Evolutionary conservation across 169 alveolate species (phyloP).

Genomic region (Besnoitia besnoiti): DNA sequence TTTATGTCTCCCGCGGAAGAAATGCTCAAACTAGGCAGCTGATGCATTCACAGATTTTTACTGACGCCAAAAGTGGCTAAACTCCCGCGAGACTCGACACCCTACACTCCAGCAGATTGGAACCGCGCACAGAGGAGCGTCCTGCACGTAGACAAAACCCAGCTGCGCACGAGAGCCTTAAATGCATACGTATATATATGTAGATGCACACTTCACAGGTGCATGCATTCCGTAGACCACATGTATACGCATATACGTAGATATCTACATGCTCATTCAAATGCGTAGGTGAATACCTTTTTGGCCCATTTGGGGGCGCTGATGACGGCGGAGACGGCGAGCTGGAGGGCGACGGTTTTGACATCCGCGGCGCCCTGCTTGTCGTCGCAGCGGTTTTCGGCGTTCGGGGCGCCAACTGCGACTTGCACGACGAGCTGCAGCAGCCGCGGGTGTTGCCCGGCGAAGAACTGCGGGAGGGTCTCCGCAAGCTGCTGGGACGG

Average conservation of each 20-base stretch:
- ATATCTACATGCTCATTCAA: neutral
- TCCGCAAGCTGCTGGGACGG: conserved; percentile 12
- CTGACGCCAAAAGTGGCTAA: too few relatives aligned
- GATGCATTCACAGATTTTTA: too few relatives aligned
- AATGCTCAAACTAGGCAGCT: too few relatives aligned
- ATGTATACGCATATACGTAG: neutral
- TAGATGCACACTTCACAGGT: neutral
- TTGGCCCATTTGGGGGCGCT: conserved; percentile 1
- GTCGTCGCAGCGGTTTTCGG: neutral
- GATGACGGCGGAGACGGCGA: neutral
- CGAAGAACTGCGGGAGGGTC: neutral
- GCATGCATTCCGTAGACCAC: neutral
- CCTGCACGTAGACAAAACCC: too few relatives aligned
- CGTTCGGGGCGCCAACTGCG: neutral
- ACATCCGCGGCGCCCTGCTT: neutral
- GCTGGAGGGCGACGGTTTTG: neutral
- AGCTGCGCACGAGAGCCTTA: neutral
- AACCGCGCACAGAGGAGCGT: too few relatives aligned
- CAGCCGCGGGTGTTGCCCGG: neutral
- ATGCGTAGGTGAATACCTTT: neutral
- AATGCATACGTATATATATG: too few relatives aligned
- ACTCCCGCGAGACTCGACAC: too few relatives aligned
- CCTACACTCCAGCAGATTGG: too few relatives aligned
- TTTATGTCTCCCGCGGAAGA: too few relatives aligned
- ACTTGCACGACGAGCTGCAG: conserved; percentile 18